phyloP scores from a whole-genome alignment of 2,329 filamentous ascomycete species.

The Monilinia aucupariae region DNA sequence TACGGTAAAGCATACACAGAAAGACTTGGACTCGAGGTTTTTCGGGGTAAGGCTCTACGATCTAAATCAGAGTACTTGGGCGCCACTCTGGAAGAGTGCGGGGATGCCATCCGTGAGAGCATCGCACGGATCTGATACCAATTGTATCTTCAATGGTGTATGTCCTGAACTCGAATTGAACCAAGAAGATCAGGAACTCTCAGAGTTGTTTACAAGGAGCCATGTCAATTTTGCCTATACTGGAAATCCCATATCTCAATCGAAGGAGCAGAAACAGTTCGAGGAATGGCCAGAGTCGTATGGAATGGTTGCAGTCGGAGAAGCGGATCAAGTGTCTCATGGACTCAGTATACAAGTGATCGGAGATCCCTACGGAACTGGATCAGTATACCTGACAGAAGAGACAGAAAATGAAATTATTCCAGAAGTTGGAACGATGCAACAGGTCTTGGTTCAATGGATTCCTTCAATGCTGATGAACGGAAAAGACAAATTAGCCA shows the following conservation, averaged over 20 bases:
- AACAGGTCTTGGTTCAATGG: neutral
- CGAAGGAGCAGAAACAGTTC: neutral
- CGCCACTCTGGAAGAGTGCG: slow-evolving; percentile 3
- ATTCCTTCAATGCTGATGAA: neutral
- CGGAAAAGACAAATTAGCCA: neutral
- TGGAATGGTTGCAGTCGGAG: neutral
- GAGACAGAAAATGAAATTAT: neutral
- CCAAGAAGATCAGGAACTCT: neutral
- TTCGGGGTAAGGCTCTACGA: neutral
- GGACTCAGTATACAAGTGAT: slow-evolving; percentile 2
- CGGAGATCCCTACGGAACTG: neutral
- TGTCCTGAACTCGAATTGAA: slow-evolving; percentile 14
- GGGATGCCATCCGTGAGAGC: slow-evolving; percentile 17
- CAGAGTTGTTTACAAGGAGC: neutral
- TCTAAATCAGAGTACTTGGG: slow-evolving; percentile 13
- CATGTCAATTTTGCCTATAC: slow-evolving; percentile 2
- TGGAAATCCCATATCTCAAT: neutral
- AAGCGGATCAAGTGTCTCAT: neutral
- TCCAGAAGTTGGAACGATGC: neutral
- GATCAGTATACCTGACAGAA: neutral
- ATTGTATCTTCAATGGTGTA: slow-evolving; percentile 20
- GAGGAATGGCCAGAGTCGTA: neutral
- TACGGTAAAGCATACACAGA: slow-evolving; percentile 8
- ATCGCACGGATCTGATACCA: slow-evolving; percentile 17
- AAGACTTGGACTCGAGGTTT: neutral